Evolutionary conservation across 148 eudicot genomes (phyloP).

Genomic region (Suaeda aralocaspica): DNA sequence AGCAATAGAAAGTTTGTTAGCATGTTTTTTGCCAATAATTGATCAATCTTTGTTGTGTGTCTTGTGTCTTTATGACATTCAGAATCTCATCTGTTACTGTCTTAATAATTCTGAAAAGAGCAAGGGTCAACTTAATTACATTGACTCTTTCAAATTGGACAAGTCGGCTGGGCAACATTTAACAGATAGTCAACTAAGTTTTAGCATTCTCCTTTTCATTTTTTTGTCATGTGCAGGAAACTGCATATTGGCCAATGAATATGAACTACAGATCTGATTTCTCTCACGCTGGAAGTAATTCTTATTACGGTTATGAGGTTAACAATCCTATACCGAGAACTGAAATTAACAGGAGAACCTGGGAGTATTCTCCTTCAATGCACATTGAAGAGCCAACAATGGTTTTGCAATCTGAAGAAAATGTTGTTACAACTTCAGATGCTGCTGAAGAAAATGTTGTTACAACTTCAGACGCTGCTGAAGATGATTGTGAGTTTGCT

Average conservation of each 20-base stretch:
- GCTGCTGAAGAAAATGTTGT: conserved; percentile 53
- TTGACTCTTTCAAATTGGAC: conserved; percentile 11
- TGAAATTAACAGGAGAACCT: conserved; percentile 49
- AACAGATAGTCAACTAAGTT: conserved; percentile 12
- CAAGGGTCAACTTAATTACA: background rate
- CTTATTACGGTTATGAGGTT: conserved; percentile 49
- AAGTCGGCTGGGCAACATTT: background rate
- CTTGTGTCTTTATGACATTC: background rate
- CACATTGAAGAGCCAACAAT: conserved; percentile 43
- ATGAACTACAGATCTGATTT: conserved; percentile 51
- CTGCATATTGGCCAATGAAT: conserved; percentile 63
- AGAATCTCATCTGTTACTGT: background rate
- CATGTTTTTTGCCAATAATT: background rate
- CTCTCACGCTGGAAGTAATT: conserved; percentile 44
- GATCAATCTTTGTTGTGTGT: background rate
- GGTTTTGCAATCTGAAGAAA: conserved; percentile 43
- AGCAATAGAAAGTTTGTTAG: background rate
- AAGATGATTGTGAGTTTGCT: conserved; percentile 60
- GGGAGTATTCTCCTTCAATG: conserved; percentile 58
- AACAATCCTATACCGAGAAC: conserved; percentile 38
- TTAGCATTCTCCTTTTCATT: conserved; percentile 4
- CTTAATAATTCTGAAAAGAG: background rate
- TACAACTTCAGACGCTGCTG: conserved; percentile 39
- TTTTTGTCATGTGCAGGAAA: conserved; percentile 37
- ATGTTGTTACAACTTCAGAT: conserved; percentile 33